Evolutionary conservation across 2,329 filamentous ascomycete genomes (phyloP), one percentile per base, ranked within the genome.

Genomic region (Aspergillus transmontanensis): DNA sequence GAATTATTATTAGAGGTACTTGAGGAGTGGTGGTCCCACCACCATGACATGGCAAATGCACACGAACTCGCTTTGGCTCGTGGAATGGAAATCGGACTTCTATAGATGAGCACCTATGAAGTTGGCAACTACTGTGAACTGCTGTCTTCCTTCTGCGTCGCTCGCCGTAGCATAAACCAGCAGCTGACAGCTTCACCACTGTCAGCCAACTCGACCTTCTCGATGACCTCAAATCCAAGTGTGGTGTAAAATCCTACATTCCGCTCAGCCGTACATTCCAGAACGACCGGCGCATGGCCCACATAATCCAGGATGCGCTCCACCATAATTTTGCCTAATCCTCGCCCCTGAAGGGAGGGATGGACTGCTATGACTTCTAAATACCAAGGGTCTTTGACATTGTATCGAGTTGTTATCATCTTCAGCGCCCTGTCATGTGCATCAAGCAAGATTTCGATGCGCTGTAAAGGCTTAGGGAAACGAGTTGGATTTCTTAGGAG

Each of bases 361-460:
- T 73, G 71, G 3, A 73, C 70, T 32, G 68, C 71, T 19, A 73
- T 26, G 2, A 73, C 68, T 46, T 73, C 71, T 12, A 72, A 62
- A 59, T 73, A 72, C 71, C 71, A 73, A 19, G 71, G 34, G 16
- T 63, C 54, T 7, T 50, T 14, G 4, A 41, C 23, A 11, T 34
- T 26, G 57, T 67, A 64, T 7, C 28, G 45, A 32, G 26, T 32
- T 9, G 54, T 53, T 5, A 70, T 36, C 4, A 28, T 53, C 11
- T 59, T 30, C 21, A 65, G 30, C 6, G 60, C 39, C 11, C 11
- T 14, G 6, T 67, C 56, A 36, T 71, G 65, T 16, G 53, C 58
- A 6, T 56, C 39, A 6, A 71, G 32, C 12, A 72, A 50, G 7
- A 51, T 58, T 5, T 66, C 57, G 6, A 71, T 45, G 21, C 68